Evolutionary conservation across 768 basidiomycete genomes (phyloP).

Genomic region (Pulveroboletus sp.): DNA sequence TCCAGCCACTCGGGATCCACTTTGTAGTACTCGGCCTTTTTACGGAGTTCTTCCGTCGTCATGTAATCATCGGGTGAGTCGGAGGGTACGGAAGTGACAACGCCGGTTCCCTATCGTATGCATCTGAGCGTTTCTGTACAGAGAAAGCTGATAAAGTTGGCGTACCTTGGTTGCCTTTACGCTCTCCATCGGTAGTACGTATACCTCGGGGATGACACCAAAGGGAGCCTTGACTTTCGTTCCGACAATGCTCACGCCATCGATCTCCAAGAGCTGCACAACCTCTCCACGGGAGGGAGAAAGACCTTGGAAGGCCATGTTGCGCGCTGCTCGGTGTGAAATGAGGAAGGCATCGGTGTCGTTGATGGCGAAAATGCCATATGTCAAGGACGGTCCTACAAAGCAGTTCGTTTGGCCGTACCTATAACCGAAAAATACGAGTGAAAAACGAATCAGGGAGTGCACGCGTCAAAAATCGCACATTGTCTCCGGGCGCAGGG

Average conservation of each 20-base stretch:
- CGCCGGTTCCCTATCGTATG: slow-evolving; percentile 80
- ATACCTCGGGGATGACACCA: slow-evolving; percentile 78
- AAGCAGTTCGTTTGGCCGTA: slow-evolving; percentile 99
- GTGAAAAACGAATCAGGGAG: not conserved
- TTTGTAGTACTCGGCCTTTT: slow-evolving; percentile 96
- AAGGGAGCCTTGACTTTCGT: slow-evolving; percentile 89
- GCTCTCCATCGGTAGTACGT: slow-evolving; percentile 98
- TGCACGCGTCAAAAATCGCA: slow-evolving; percentile 33
- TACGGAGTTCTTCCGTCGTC: slow-evolving; percentile 86
- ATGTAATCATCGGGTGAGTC: slow-evolving; percentile 97
- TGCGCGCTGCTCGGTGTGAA: slow-evolving; percentile 88
- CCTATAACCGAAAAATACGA: slow-evolving; percentile 40
- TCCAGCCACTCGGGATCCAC: slow-evolving; percentile 87
- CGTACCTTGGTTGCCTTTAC: slow-evolving; percentile 89
- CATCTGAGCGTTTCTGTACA: slow-evolving; percentile 1
- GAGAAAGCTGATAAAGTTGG: not conserved
- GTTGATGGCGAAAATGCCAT: slow-evolving; percentile 88
- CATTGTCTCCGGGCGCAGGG: slow-evolving; percentile 96
- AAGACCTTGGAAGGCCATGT: slow-evolving; percentile 95
- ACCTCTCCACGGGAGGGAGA: slow-evolving; percentile 70
- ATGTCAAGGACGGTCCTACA: slow-evolving; percentile 86
- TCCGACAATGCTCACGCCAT: slow-evolving; percentile 79
- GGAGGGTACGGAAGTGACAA: slow-evolving; percentile 96
- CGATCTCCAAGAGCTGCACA: slow-evolving; percentile 71
- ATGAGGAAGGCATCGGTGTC: slow-evolving; percentile 87